Conservation (phyloP, 1,284 basidiomycete species). For the Vanrija pseudolonga region DNA sequence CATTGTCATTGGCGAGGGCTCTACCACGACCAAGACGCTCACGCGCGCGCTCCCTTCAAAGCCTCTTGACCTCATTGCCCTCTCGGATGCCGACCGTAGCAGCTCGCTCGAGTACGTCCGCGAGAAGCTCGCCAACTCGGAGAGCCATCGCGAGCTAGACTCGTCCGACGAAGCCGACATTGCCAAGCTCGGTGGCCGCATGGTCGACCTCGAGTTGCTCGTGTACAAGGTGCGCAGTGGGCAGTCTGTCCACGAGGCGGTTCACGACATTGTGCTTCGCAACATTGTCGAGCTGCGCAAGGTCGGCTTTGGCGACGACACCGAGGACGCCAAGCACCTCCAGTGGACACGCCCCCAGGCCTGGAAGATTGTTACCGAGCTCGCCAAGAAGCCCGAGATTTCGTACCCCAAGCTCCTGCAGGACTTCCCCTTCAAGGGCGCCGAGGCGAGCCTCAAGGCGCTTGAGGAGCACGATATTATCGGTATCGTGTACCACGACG, state of each 20-base stretch:
- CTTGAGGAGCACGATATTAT: conserved; percentile 91
- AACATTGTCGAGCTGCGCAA: conserved; percentile 82
- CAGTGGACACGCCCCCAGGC: conserved; percentile 84
- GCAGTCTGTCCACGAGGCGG: conserved; percentile 68
- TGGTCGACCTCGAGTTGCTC: conserved; percentile 60
- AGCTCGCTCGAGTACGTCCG: conserved; percentile 77
- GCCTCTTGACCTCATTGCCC: conserved; percentile 69
- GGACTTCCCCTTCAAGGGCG: conserved; percentile 87
- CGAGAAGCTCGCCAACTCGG: conserved; percentile 64
- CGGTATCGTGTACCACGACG: conserved; percentile 69
- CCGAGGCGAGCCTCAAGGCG: conserved; percentile 72
- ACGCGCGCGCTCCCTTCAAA: conserved; percentile 85
- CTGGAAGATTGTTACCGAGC: conserved; percentile 74
- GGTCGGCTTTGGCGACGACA: conserved; percentile 87
- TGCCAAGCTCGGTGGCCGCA: conserved; percentile 75
- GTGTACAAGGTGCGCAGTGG: conserved; percentile 81
- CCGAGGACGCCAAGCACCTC: conserved; percentile 74
- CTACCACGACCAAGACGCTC: conserved; percentile 77
- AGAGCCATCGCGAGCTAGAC: conserved; percentile 11
- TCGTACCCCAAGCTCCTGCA: conserved; percentile 74
- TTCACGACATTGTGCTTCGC: conserved; percentile 79
- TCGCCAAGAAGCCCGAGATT: conserved; percentile 70
- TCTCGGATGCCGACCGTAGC: conserved; percentile 78
- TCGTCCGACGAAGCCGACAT: conserved; percentile 58
- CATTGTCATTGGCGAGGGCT: conserved; percentile 83